phyloP scores from a whole-genome alignment of 768 basidiomycete genomes.

The Xerocomellus dryophilus region DNA sequence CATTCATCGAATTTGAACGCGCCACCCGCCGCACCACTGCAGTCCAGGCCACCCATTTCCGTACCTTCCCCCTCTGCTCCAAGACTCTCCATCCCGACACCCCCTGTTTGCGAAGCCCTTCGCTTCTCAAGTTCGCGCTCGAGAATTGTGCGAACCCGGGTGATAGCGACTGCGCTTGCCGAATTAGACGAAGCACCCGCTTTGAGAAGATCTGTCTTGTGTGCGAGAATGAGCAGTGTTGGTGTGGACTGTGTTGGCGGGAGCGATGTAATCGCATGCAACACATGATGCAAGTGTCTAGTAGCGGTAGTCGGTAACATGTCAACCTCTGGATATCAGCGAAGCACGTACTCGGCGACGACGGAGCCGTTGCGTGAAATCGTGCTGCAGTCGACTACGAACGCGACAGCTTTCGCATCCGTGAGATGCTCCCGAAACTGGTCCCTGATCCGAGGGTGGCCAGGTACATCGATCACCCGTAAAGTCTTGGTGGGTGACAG shows the following conservation, averaged over 20 bases:
- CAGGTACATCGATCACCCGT: conserved; percentile 71
- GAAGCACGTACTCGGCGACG: conserved; percentile 73
- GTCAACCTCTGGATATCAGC: background rate
- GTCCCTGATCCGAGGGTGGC: conserved; percentile 77
- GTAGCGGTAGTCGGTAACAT: conserved; percentile 1
- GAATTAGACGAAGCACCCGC: conserved; percentile 34
- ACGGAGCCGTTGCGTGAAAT: conserved; percentile 70
- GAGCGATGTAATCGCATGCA: conserved; percentile 67
- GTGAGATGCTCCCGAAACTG: conserved; percentile 67
- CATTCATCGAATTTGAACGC: conserved; percentile 74
- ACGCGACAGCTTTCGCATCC: conserved; percentile 63
- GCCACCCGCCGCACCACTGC: conserved; percentile 48
- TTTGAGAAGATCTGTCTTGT: conserved; percentile 74
- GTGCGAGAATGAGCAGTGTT: conserved; percentile 63
- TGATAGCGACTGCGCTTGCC: conserved; percentile 52
- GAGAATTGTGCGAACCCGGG: conserved; percentile 70
- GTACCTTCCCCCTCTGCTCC: conserved; percentile 64
- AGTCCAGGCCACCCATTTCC: conserved; percentile 75
- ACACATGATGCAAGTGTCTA: conserved; percentile 71
- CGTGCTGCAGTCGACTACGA: conserved; percentile 78
- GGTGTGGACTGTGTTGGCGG: conserved; percentile 68
- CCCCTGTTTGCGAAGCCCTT: conserved; percentile 56
- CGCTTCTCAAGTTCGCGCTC: conserved; percentile 86
- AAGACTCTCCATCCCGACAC: conserved; percentile 69
- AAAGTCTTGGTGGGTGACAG: conserved; percentile 45